Percentiles rank a stretch among this genome's conserved stretches.
Evolutionary conservation across 78 protist genomes (phyloP).

Genomic region (Dictyostelium brefeldianum): DNA sequence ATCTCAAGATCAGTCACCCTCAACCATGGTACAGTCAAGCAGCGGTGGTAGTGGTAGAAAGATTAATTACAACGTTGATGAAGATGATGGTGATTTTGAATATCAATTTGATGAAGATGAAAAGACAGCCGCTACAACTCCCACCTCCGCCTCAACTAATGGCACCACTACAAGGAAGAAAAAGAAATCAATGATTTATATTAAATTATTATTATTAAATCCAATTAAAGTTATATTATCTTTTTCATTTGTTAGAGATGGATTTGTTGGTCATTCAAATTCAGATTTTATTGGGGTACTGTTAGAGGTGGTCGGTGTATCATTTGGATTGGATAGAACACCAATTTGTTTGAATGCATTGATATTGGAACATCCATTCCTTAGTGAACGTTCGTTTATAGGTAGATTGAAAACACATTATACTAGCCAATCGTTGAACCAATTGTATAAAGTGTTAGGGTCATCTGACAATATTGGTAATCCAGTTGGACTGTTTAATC

Average conservation of each 20-base stretch:
- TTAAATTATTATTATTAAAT: slow-evolving; percentile 69
- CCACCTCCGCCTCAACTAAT: too few relatives aligned
- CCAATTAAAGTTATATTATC: slow-evolving; percentile 80
- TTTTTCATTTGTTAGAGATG: slow-evolving; percentile 80
- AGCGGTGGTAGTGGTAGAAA: too few relatives aligned
- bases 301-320: slow-evolving; percentile 63
- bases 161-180: not conserved
- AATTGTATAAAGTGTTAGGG: slow-evolving; percentile 84
- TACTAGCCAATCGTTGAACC: slow-evolving; percentile 56
- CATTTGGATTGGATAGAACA: slow-evolving; percentile 78
- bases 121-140: not conserved
- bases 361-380: slow-evolving; percentile 84
- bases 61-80: too few relatives aligned
- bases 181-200: slow-evolving; percentile 65
- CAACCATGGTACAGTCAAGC: too few relatives aligned
- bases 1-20: not conserved
- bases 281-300: slow-evolving; percentile 35
- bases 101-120: too few relatives aligned
- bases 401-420: slow-evolving; percentile 81
- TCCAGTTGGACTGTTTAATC: slow-evolving; percentile 90
- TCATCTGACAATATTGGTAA: slow-evolving; percentile 91
- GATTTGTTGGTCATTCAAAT: slow-evolving; percentile 41
- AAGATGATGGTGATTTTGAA: too few relatives aligned
- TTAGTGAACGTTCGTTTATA: slow-evolving; percentile 39
- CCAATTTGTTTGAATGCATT: slow-evolving; percentile 64